These are phyloP conservation scores for Colletotrichum falcatum DNA, from an alignment of 2,329 filamentous ascomycete species.

Conservation along the genomic window DNA sequence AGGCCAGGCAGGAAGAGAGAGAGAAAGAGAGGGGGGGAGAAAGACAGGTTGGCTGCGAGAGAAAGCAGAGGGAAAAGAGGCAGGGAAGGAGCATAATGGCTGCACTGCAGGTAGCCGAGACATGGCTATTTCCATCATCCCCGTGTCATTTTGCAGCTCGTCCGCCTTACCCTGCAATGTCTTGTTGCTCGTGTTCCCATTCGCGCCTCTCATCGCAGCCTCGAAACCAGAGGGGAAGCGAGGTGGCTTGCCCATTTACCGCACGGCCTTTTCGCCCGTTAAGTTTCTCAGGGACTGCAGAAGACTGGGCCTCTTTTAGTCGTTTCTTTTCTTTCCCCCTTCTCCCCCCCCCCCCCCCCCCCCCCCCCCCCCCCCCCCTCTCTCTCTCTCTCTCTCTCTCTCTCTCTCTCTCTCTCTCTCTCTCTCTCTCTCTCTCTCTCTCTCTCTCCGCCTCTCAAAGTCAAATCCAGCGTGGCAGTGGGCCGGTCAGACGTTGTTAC, in stretches of 20 bases:
- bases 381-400: background rate
- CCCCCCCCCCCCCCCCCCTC: too few relatives aligned
- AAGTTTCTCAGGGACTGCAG: constrained; percentile 20
- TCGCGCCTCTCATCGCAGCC: background rate
- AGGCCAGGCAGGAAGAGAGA: background rate
- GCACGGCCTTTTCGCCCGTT: constrained; percentile 18
- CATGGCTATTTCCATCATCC: constrained; percentile 21
- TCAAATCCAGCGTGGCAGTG: constrained; percentile 20
- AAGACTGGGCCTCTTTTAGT: constrained; percentile 6
- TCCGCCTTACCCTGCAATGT: constrained; percentile 1
- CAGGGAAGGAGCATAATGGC: constrained; percentile 2
- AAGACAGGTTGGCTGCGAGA: background rate
- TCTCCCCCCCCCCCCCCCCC: too few relatives aligned
- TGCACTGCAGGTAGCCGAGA: constrained; percentile 37
- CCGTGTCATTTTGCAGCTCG: constrained; percentile 7
- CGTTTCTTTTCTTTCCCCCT: constrained; percentile 3
- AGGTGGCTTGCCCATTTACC: constrained; percentile 4
- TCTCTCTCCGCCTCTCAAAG: background rate
- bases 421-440: background rate
- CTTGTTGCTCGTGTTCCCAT: background rate
- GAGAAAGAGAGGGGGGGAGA: background rate
- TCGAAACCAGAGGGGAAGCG: background rate
- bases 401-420: background rate
- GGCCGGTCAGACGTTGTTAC: constrained; percentile 23
- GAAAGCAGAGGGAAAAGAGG: background rate